Base-by-base conservation (phyloP, 1,284 basidiomycete genomes). In the Filobasidium uniguttulatum region DNA sequence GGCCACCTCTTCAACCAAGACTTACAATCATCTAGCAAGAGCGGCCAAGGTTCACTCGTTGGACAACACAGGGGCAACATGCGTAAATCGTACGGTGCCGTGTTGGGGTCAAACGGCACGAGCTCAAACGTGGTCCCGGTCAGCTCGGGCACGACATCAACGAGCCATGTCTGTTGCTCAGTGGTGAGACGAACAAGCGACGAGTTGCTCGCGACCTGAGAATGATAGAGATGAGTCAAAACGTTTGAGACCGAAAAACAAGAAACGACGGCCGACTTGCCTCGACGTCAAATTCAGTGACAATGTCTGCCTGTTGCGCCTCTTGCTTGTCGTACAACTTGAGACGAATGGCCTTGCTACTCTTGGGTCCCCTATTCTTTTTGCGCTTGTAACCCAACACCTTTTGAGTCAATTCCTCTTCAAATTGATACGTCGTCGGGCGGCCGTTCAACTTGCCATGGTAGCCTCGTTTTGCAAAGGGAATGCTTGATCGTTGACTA, bases 31-130 rank as follows among this genome's bases (percentile, higher is more conserved):
- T 70, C 68, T 15, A 62, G 55, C 9, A 68, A 52, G 31, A 70
- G 56, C 26, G 68, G 68, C 68, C 68, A 70, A 34, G 65, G 62
- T 3, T 63, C 62, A 46, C 62, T 59, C 4, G 57, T 57, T 15
- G 60, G 60, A 54, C 68, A 70, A 52, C 68, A 70, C 3, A 69
- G 56, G 29, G 66, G 57, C n/a, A 57, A 64, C 50, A 70, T 57
- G 23, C 66, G 57, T 56, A 64, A 58, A 48, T 68, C 64, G 46
- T 60, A 64, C 15, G 57, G 58, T n/a, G 56, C 55, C 20, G 45
- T 44, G 1, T 49, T 51, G 2, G 56, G 44, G 0, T 35, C 29
- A 15, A 50, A 10, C 3, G 46, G 19, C 29, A 59, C 54, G 26
- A 62, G 50, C 17, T 46, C 49, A 36, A 65, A 64, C 37, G 53